phyloP scores from a whole-genome alignment of 2,329 filamentous ascomycete species.

The Botrytis deweyae region DNA sequence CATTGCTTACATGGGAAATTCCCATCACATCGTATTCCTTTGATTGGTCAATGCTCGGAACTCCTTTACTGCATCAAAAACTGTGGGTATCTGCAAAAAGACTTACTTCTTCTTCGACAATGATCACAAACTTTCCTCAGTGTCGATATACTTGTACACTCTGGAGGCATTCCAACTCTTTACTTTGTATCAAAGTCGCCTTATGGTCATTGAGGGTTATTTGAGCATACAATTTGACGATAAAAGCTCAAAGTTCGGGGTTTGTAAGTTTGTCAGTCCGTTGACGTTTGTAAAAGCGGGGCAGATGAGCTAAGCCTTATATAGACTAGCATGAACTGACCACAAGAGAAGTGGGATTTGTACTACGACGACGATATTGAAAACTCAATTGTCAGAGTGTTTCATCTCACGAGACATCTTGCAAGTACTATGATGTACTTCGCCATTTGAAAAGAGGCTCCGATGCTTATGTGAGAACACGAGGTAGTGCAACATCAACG shows the following conservation, averaged over 20 bases:
- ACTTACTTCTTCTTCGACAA: constrained; percentile 46
- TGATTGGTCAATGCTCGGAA: constrained; percentile 13
- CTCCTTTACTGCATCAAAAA: neutral
- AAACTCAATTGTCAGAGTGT: neutral
- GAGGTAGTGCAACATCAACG: neutral
- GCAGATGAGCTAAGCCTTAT: neutral
- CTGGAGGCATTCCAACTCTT: constrained; percentile 35
- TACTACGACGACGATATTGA: neutral
- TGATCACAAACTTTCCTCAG: constrained; percentile 47
- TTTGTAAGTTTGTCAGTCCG: neutral
- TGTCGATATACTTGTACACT: constrained; percentile 26
- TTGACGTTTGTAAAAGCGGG: neutral
- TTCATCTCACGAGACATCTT: neutral
- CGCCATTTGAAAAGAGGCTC: neutral
- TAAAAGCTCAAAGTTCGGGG: neutral
- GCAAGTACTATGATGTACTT: neutral
- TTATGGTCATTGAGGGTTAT: constrained; percentile 21
- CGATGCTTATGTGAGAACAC: neutral
- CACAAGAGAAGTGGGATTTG: neutral
- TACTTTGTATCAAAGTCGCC: constrained; percentile 3
- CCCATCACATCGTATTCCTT: constrained; percentile 49
- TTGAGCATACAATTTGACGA: constrained; percentile 34
- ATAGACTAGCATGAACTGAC: neutral
- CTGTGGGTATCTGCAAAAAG: neutral
- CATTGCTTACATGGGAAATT: constrained; percentile 60